Base-by-base conservation (phyloP, 2,329 filamentous ascomycete genomes). In the Fusarium udum region DNA sequence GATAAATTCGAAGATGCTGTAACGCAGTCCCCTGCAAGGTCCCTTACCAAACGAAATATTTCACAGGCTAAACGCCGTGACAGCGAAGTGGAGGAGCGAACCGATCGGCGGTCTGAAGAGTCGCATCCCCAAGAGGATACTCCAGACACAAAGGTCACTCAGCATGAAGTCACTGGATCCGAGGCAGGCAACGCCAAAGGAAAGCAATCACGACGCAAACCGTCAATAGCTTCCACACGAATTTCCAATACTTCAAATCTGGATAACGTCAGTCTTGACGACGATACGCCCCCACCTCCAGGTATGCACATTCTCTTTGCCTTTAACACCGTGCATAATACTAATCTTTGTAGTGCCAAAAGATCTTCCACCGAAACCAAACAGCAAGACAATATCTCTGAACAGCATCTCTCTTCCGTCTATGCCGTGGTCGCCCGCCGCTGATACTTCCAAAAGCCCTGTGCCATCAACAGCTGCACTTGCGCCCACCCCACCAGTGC, bases 1-100 rank as follows among this genome's bases (percentile, higher is more conserved):
- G 82, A 84, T 45, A 75, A 89, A 22, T 97, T 97, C 79, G 94
- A 97, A 84, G 94, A 97, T 86, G 94, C 93, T 62, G 85, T 90
- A 75, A 92, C 93, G 81, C 89, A 87, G 67, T 83, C 85, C 51
- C 91, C 90, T 39, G 85, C 89, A 59, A 89, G 92, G 69, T 94
- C 92, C 32, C 83, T 94, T 70, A 90, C 88, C 42, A 86, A 85
- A 74, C 83, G 86, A 79, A 75, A 79, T 60, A 74, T 78, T 10
- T 82, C 82, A 24, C 72, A 80, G 51, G 77, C 83, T 43, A 84
- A 81, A 67, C 78, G 79, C 31, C 79, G 77, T 32, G 68, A 74
- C 24, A 43, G 63, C 24, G 32, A 57, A 39, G 59, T 53, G 10
- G 66, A 75, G 37, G 61, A 71, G 32, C 63, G 61, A 53, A 31